These are phyloP conservation scores for Geosmithia morbida DNA, from an alignment of 2,329 filamentous ascomycete species.

Conservation along the genomic window DNA sequence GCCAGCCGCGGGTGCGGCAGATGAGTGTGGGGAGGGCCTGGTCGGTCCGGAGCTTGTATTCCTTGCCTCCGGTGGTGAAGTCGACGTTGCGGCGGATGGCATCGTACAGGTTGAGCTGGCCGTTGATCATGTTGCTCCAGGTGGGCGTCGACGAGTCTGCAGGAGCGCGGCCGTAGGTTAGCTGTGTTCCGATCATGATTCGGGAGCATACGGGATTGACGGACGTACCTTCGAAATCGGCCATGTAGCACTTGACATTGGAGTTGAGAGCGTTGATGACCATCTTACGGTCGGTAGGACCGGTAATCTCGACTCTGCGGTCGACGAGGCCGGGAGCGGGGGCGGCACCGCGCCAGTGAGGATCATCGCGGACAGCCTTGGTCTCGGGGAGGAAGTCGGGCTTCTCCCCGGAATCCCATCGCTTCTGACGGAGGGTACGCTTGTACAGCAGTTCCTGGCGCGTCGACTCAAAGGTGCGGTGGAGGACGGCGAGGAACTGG, in stretches of 20 bases:
- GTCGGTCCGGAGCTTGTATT: conserved; percentile 84
- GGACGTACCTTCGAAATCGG: conserved; percentile 71
- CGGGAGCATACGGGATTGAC: too few relatives aligned
- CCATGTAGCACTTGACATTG: conserved; percentile 90
- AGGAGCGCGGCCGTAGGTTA: too few relatives aligned
- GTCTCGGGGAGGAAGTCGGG: conserved; percentile 85
- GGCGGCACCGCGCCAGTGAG: conserved; percentile 71
- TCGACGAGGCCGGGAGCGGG: conserved; percentile 76
- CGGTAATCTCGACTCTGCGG: conserved; percentile 78
- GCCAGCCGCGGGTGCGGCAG: conserved; percentile 77
- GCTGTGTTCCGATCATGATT: too few relatives aligned
- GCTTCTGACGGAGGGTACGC: conserved; percentile 63
- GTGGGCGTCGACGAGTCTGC: conserved; percentile 69
- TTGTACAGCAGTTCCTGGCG: conserved; percentile 71
- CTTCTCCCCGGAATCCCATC: conserved; percentile 68
- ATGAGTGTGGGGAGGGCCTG: conserved; percentile 67
- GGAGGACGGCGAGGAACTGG: conserved; percentile 72
- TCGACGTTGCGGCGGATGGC: conserved; percentile 75
- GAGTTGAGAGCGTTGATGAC: conserved; percentile 84
- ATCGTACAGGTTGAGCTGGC: conserved; percentile 82
- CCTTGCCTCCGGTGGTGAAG: conserved; percentile 77
- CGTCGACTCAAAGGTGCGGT: conserved; percentile 72
- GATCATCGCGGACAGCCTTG: conserved; percentile 74
- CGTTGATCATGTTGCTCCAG: conserved; percentile 92
- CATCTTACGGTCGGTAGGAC: conserved; percentile 87